Evolutionary conservation across 331 rosid species (phyloP), one percentile per base, ranked within the genome.

Genomic region (Cucumis variabilis): DNA sequence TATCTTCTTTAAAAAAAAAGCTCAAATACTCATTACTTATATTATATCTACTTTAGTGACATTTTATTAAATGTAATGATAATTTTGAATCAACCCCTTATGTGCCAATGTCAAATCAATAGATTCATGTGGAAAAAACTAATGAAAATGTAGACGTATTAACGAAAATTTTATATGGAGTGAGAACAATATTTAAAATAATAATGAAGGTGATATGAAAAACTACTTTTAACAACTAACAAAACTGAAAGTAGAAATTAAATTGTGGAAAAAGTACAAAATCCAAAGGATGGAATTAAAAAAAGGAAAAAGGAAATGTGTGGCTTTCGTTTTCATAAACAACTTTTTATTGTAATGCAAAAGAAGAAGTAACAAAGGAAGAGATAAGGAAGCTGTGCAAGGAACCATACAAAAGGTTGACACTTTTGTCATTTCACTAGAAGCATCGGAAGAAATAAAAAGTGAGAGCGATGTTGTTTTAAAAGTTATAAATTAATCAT

Each of bases 281-380:
- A 77, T 77, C 63, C 63, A 2, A 44, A 77, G 6, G 11, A 44
- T 16, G 55, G 11, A 30, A 9, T 75, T 1, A 21, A 37, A 53
- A 2, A 7, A 71, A 24, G 6, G 16, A 67, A 67, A 13, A 24
- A 4, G 13, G 5, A 67, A 17, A 9, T 30, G 46, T 72, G 15
- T 3, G 75, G 50, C 14, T 72, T 33, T 77, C 63, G 13, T 50
- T 77, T 77, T 77, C 83, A 48, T 23, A 2, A 11, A 2, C 2
- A 77, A 46, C 83, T 77, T 33, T 33, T 77, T 77, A 76, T 41
- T 46, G 82, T 20, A 58, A 77, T 77, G 83, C 62, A n/a, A 48
- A n/a, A 48, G 63, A n/a, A 77, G 65, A n/a, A 77, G 28, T 23
- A 75, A 21, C 4, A 75, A 41, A 75, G 78, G 78, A 72, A 72